Conservation (phyloP, 1,284 basidiomycete species). For the Stygiomarasmius scandens region DNA sequence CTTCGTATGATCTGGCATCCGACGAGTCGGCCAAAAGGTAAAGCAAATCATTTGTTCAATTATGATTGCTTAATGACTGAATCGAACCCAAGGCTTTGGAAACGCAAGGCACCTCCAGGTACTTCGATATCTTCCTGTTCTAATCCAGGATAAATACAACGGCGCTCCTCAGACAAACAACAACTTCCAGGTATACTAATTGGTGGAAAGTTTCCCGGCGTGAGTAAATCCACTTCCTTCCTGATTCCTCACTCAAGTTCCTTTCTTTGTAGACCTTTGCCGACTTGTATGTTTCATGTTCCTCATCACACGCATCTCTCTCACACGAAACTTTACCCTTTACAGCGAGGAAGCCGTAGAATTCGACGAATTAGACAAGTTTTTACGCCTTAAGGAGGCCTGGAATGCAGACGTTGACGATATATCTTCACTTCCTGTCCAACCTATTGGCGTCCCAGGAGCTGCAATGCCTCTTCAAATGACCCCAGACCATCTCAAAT, state of each 20-base stretch:
- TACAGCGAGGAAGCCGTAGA: constrained; percentile 81
- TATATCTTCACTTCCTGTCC: constrained; percentile 42
- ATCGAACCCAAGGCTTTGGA: constrained; percentile 62
- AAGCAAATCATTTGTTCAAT: not conserved
- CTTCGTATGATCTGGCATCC: constrained; percentile 79
- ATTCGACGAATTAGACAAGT: constrained; percentile 66
- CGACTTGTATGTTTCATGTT: constrained; percentile 49
- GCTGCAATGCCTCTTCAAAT: constrained; percentile 73
- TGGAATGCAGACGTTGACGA: constrained; percentile 63
- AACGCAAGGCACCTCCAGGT: constrained; percentile 73
- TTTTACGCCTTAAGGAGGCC: constrained; percentile 70
- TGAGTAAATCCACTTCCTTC: constrained; percentile 26
- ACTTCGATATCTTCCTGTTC: constrained; percentile 17
- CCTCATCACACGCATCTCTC: not conserved
- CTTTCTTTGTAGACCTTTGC: constrained; percentile 46
- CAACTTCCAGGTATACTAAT: constrained; percentile 80
- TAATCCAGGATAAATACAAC: not conserved
- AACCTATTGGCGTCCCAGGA: constrained; percentile 77
- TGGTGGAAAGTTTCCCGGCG: constrained; percentile 60
- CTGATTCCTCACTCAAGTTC: not conserved
- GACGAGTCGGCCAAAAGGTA: constrained; percentile 60
- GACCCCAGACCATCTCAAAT: constrained; percentile 72
- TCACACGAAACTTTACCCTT: constrained; percentile 4
- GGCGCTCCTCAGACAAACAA: constrained; percentile 60
- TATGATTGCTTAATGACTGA: constrained; percentile 33